phyloP scores from a whole-genome alignment of 2,329 filamentous ascomycete genomes.

The Gaeumannomyces tritici region DNA sequence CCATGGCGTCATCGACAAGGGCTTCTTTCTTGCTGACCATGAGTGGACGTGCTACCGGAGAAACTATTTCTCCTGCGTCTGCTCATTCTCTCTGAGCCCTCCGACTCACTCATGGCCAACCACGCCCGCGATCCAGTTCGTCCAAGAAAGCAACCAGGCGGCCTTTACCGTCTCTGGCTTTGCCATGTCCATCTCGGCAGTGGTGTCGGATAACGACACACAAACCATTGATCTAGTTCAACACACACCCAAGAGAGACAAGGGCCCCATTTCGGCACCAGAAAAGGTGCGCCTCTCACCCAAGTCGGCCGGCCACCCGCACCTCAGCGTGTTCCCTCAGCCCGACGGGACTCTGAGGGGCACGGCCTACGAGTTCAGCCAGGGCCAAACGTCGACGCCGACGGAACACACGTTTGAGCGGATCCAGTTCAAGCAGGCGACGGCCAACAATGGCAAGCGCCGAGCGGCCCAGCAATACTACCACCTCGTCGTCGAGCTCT shows the following conservation, averaged over 20 bases:
- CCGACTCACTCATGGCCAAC: slow-evolving; percentile 11
- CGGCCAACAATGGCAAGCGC: slow-evolving; percentile 87
- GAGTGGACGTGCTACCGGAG: slow-evolving; percentile 90
- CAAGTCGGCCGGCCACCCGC: slow-evolving; percentile 40
- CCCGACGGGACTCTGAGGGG: slow-evolving; percentile 14
- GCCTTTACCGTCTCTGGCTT: slow-evolving; percentile 59
- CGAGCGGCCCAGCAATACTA: slow-evolving; percentile 89
- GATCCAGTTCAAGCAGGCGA: slow-evolving; percentile 91
- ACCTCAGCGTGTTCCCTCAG: slow-evolving; percentile 36
- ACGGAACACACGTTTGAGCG: slow-evolving; percentile 67
- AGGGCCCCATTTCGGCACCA: slow-evolving; percentile 70
- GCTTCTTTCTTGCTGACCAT: slow-evolving; percentile 70
- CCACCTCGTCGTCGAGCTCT: slow-evolving; percentile 79
- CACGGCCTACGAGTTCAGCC: slow-evolving; percentile 31
- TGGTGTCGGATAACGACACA: slow-evolving; percentile 64
- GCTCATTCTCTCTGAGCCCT: slow-evolving; percentile 64
- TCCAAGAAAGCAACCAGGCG: slow-evolving; percentile 38
- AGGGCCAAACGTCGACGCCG: slow-evolving; percentile 14
- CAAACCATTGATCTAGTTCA: slow-evolving; percentile 80
- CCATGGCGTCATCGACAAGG: slow-evolving; percentile 75
- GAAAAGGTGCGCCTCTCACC: slow-evolving; percentile 59
- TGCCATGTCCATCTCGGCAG: slow-evolving; percentile 76
- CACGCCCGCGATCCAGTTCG: slow-evolving; percentile 39
- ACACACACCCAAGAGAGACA: slow-evolving; percentile 86
- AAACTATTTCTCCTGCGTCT: slow-evolving; percentile 84